Conservation (phyloP, 2,329 filamentous ascomycete genomes). For the Fusarium globosum region DNA sequence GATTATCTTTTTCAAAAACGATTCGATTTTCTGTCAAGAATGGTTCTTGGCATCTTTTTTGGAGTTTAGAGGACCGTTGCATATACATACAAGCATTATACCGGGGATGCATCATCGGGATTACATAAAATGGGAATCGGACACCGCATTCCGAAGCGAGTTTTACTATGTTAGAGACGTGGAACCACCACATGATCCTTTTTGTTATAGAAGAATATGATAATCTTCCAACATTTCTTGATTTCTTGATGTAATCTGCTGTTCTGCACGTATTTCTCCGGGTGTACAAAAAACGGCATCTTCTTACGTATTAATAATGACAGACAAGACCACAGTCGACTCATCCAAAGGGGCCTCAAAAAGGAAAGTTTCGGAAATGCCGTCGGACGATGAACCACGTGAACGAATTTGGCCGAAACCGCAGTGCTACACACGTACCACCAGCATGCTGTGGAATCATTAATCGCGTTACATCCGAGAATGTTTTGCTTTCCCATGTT, state of each 20-base stretch:
- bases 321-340: conserved; percentile 22
- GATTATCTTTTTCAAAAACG: conserved; percentile 18
- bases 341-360: conserved; percentile 9
- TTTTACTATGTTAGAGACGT: conserved; percentile 28
- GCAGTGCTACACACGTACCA: not conserved
- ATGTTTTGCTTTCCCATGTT: conserved; percentile 5
- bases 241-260: not conserved
- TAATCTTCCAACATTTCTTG: conserved; percentile 10
- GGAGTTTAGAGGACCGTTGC: conserved; percentile 24
- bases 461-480: not conserved
- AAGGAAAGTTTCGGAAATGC: conserved; percentile 9
- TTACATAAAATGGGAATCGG: conserved; percentile 22
- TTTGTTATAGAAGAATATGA: conserved; percentile 19
- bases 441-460: not conserved
- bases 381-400: conserved; percentile 32
- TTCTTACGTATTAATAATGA: conserved; percentile 1
- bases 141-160: conserved; percentile 23
- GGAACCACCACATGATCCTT: conserved; percentile 9
- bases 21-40: conserved; percentile 6
- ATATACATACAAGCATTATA: conserved; percentile 3
- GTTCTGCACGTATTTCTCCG: not conserved
- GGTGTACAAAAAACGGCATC: not conserved
- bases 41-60: conserved; percentile 11
- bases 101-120: conserved; percentile 13
- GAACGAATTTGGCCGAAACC: conserved; percentile 21